Conservation (phyloP, 345 rosid genomes). For the Melaleuca alternifolia region DNA sequence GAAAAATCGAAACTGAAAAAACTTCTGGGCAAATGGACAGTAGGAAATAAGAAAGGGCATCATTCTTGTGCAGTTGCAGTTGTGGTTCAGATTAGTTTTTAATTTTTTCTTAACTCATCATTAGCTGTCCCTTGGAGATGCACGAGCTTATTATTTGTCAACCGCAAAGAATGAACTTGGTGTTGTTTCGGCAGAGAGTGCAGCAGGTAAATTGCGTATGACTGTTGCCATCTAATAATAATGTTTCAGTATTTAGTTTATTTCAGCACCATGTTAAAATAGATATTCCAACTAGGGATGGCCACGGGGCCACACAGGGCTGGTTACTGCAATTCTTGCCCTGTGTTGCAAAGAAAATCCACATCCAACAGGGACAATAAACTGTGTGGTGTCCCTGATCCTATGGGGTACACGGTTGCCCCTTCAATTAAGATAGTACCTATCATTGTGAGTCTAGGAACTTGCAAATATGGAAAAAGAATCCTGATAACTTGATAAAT, state of each 20-base stretch:
- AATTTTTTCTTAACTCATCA: not conserved
- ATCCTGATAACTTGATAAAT: not conserved
- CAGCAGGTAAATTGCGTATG: slow-evolving; percentile 40
- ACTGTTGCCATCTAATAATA: not conserved
- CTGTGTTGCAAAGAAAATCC: not conserved
- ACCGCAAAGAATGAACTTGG: slow-evolving; percentile 91
- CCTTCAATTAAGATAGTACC: not conserved
- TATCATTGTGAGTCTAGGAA: not conserved
- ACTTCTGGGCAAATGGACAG: not conserved
- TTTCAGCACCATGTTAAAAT: not conserved
- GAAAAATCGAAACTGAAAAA: not conserved
- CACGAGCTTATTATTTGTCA: slow-evolving; percentile 86
- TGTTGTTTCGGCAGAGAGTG: slow-evolving; percentile 80
- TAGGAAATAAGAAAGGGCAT: not conserved
- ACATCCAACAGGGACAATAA: not conserved
- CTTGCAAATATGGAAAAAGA: not conserved
- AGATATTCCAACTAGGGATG: not conserved
- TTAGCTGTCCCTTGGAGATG: slow-evolving; percentile 92
- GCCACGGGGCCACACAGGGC: not conserved
- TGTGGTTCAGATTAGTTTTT: not conserved
- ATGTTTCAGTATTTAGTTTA: not conserved
- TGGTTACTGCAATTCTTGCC: not conserved
- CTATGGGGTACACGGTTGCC: not conserved
- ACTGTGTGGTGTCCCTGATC: not conserved
- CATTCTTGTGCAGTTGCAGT: not conserved